Percentiles rank a stretch among this genome's conserved stretches.
Conservation (phyloP, 805 yeast genomes). For the Metschnikowia hibisci region DNA sequence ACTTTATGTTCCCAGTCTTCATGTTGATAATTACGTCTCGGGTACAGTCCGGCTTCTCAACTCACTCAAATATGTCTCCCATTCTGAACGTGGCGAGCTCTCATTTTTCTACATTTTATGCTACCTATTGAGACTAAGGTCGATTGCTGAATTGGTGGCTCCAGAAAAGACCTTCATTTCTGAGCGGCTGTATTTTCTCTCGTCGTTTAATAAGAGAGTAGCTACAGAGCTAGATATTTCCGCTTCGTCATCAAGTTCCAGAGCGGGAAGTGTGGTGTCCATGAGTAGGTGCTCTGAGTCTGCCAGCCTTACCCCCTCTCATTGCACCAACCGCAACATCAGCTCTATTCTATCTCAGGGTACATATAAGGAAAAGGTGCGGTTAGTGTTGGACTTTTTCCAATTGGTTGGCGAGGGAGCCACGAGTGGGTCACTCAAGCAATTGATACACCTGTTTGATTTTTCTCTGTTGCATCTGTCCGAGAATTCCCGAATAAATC, state of each 20-base stretch:
- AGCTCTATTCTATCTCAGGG: slow-evolving; percentile 16
- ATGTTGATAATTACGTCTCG: slow-evolving; percentile 9
- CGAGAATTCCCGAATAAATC: slow-evolving; percentile 2
- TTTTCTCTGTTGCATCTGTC: slow-evolving; percentile 6
- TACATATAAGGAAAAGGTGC: slow-evolving; percentile 17
- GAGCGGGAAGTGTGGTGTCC: slow-evolving; percentile 14
- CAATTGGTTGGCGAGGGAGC: slow-evolving; percentile 2
- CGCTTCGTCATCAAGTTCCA: slow-evolving; percentile 17
- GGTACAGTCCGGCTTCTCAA: neutral
- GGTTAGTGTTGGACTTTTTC: slow-evolving; percentile 15
- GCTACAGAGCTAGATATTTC: slow-evolving; percentile 16
- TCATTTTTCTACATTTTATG: slow-evolving; percentile 15
- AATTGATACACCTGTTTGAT: slow-evolving; percentile 9
- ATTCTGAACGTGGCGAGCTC: slow-evolving; percentile 14
- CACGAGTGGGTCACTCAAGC: slow-evolving; percentile 10
- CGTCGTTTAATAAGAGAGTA: slow-evolving; percentile 11
- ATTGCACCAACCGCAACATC: slow-evolving; percentile 2
- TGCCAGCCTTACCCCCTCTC: neutral
- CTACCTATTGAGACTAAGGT: slow-evolving; percentile 9
- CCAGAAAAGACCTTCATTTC: slow-evolving; percentile 6
- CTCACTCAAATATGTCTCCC: slow-evolving; percentile 6
- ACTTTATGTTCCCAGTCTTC: slow-evolving; percentile 16
- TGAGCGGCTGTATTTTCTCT: slow-evolving; percentile 11
- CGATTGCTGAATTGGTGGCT: slow-evolving; percentile 7
- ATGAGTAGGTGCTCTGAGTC: slow-evolving; percentile 7